These are phyloP conservation scores for Clarkia xantiana DNA, from an alignment of 345 rosid genomes.

Conservation along the genomic window DNA sequence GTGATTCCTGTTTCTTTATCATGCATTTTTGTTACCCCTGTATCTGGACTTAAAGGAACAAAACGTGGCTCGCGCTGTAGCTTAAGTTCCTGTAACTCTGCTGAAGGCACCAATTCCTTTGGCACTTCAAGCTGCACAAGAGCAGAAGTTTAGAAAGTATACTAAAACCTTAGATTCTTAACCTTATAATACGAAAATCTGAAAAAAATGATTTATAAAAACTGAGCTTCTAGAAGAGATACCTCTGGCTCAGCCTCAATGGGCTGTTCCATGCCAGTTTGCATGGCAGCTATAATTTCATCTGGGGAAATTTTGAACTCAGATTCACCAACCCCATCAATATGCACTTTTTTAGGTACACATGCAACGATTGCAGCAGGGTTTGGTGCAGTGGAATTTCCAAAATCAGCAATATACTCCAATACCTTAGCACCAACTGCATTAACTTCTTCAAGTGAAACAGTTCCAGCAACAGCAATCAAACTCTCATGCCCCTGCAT, in stretches of 20 bases:
- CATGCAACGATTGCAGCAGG: constrained; percentile 99
- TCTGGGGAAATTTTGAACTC: constrained; percentile 64
- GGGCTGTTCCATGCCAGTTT: constrained; percentile 65
- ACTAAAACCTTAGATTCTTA: not conserved
- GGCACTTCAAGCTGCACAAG: constrained; percentile 92
- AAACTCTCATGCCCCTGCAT: constrained; percentile 88
- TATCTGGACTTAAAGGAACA: constrained; percentile 36
- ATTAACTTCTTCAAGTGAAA: constrained; percentile 94
- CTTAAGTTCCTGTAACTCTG: constrained; percentile 57
- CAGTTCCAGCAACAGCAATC: constrained; percentile 76
- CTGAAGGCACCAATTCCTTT: constrained; percentile 57
- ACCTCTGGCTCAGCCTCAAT: constrained; percentile 99
- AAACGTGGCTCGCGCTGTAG: constrained; percentile 51
- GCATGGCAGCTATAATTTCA: constrained; percentile 62
- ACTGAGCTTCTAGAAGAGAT: constrained; percentile 9
- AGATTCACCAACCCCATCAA: constrained; percentile 70
- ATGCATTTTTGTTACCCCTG: constrained; percentile 37
- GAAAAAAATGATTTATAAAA: constrained; percentile 5
- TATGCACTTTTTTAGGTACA: constrained; percentile 75
- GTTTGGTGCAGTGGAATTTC: constrained; percentile 74
- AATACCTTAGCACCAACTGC: constrained; percentile 77
- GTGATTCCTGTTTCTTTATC: constrained; percentile 86
- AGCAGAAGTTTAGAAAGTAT: constrained; percentile 2
- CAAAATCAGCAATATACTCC: constrained; percentile 88
- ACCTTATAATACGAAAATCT: constrained; percentile 1